Evolutionary conservation across 805 yeast species (phyloP).

Genomic region (Hemisphaericaspora nanyangensis): DNA sequence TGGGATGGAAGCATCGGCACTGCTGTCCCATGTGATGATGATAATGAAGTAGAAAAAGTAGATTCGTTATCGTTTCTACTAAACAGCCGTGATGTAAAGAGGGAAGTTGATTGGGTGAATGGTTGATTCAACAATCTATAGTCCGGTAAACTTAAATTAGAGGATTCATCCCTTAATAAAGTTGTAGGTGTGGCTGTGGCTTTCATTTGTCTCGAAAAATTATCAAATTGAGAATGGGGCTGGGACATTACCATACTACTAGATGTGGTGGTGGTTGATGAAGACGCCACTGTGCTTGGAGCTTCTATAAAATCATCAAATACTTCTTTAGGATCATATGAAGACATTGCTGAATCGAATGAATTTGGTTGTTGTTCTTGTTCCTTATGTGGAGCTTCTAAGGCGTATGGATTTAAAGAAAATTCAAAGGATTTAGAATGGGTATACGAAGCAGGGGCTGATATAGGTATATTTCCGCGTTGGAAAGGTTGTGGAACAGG

Average conservation of each 20-base stretch:
- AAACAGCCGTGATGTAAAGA: background rate
- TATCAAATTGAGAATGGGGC: background rate
- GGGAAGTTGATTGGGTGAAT: conserved; percentile 2
- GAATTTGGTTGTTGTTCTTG: conserved; percentile 2
- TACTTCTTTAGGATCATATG: conserved; percentile 4
- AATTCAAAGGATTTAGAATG: conserved; percentile 17
- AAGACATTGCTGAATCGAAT: conserved; percentile 5
- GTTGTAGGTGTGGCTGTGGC: conserved; percentile 17
- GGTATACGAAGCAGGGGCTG: conserved; percentile 3
- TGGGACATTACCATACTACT: conserved; percentile 1
- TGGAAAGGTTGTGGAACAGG: background rate
- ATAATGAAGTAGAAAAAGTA: background rate
- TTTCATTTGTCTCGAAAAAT: background rate
- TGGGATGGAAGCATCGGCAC: background rate
- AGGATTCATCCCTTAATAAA: conserved; percentile 22
- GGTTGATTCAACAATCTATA: conserved; percentile 10
- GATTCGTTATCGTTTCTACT: background rate
- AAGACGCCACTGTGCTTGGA: conserved; percentile 1
- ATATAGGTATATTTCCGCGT: background rate
- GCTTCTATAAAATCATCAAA: conserved; percentile 7
- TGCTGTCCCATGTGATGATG: background rate
- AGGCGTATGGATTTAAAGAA: conserved; percentile 45
- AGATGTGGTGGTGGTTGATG: conserved; percentile 1
- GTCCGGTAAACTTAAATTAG: conserved; percentile 30
- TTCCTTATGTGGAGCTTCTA: conserved; percentile 30